A percentile compares a stretch with the other conserved stretches of the same genome.
Evolutionary conservation across 352 stramenopile species (phyloP).

Genomic region (Globisporangium barbulae): DNA sequence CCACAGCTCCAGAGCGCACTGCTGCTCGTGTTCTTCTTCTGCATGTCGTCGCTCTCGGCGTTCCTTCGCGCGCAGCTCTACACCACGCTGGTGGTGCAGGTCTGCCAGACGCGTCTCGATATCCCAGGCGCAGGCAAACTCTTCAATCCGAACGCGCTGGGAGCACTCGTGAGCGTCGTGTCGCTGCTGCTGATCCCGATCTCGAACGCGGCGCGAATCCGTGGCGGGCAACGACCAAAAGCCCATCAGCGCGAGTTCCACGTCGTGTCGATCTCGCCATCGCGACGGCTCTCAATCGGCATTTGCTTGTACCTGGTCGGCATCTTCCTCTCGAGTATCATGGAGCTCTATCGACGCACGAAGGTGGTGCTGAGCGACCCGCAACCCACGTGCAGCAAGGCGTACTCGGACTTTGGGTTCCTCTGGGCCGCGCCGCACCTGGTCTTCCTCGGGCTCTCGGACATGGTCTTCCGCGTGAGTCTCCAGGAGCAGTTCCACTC

Average conservation of each 20-base stretch:
- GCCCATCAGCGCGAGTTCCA: neutral
- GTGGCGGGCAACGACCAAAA: neutral
- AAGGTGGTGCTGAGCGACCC: constrained; percentile 15
- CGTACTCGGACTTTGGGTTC: constrained; percentile 37
- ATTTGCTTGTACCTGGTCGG: constrained; percentile 56
- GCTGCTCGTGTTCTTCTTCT: constrained; percentile 33
- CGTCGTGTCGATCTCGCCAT: constrained; percentile 19
- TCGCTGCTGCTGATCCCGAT: constrained; percentile 19
- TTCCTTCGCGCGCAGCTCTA: constrained; percentile 75
- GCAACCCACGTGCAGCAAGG: constrained; percentile 29
- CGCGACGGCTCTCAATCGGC: constrained; percentile 41
- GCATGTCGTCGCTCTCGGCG: constrained; percentile 42
- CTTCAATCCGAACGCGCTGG: constrained; percentile 41
- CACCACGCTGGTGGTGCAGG: constrained; percentile 59
- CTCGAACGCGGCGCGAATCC: constrained; percentile 12
- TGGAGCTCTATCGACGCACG: constrained; percentile 74
- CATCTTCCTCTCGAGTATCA: constrained; percentile 69
- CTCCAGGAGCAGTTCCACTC: constrained; percentile 53
- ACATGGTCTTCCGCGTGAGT: constrained; percentile 63
- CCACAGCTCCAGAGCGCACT: constrained; percentile 23
- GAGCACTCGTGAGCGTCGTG: constrained; percentile 17
- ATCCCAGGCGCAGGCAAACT: constrained; percentile 25
- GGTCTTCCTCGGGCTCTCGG: constrained; percentile 45
- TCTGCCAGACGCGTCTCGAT: constrained; percentile 50
- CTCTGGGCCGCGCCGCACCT: constrained; percentile 58